These are phyloP conservation scores for Thozetella sp. DNA, from an alignment of 495 filamentous ascomycete genomes.

Conservation along the genomic window DNA sequence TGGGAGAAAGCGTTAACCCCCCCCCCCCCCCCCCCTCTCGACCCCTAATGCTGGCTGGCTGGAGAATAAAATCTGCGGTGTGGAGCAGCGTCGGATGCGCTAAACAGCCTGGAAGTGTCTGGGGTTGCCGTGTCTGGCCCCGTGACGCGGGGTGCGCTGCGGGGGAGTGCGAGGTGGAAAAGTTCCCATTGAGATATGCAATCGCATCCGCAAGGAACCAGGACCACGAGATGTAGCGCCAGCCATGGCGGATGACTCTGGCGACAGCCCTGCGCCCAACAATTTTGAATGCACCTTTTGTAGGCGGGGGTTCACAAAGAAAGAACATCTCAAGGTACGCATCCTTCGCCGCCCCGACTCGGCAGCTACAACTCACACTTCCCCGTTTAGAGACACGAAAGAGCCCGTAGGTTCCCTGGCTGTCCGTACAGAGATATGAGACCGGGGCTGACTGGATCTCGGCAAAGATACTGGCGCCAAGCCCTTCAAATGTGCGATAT, in stretches of 20 bases:
- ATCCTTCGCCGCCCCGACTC: not conserved
- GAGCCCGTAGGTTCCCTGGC: not conserved
- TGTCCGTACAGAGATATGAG: too few species aligned
- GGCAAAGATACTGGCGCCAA: not conserved
- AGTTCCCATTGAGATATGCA: too few species aligned
- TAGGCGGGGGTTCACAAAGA: not conserved
- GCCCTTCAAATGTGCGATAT: not conserved
- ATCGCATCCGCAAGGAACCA: too few species aligned
- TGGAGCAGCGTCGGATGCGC: too few species aligned
- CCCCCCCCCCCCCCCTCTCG: too few species aligned
- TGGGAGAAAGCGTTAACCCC: too few species aligned
- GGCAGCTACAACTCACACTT: not conserved
- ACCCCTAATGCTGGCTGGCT: too few species aligned
- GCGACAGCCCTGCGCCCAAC: not conserved
- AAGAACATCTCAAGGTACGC: not conserved
- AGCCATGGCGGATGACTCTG: not conserved
- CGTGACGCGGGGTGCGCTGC: not conserved
- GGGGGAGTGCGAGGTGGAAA: not conserved
- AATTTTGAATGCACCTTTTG: not conserved
- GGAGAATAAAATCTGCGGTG: not conserved
- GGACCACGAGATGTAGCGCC: too few species aligned
- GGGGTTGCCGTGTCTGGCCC: not conserved
- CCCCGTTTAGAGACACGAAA: not conserved
- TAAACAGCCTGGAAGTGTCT: too few species aligned
- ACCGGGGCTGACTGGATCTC: not conserved